A percentile compares a stretch with the other conserved stretches of the same genome.
Conservation (phyloP, 805 yeast species). For the Schwanniomyces pseudopolymorphus region DNA sequence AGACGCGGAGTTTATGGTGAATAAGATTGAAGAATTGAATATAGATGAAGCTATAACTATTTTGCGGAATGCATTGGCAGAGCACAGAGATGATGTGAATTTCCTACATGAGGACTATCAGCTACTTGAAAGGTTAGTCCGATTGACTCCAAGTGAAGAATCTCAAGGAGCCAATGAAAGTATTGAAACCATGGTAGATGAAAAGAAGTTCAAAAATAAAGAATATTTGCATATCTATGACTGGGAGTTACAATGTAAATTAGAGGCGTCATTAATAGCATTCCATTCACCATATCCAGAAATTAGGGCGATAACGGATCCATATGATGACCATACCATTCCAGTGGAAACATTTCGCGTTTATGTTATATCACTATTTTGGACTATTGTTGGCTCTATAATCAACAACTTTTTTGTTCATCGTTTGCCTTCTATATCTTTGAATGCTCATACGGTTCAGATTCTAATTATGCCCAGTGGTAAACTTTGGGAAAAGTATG, state of each 20-base stretch:
- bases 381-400: conserved; percentile 43
- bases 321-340: conserved; percentile 32
- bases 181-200: conserved; percentile 7
- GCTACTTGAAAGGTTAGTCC: conserved; percentile 27
- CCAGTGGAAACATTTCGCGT: conserved; percentile 39
- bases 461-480: conserved; percentile 41
- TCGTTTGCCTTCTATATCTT: conserved; percentile 34
- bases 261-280: conserved; percentile 39
- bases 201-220: conserved; percentile 13
- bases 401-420: conserved; percentile 44
- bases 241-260: conserved; percentile 33
- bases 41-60: conserved; percentile 27
- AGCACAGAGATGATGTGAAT: conserved; percentile 35
- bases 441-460: conserved; percentile 40
- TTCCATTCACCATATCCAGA: conserved; percentile 44
- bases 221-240: conserved; percentile 25
- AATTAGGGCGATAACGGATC: conserved; percentile 38
- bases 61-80: conserved; percentile 35
- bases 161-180: conserved; percentile 3
- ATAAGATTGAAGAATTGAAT: conserved; percentile 22
- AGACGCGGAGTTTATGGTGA: conserved; percentile 24
- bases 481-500: conserved; percentile 34
- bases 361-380: conserved; percentile 36
- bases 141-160: conserved; percentile 16
- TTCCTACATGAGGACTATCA: conserved; percentile 34